These are phyloP conservation scores for Macrotyloma uniflorum DNA, from an alignment of 306 rosid genomes.

Conservation along the genomic window DNA sequence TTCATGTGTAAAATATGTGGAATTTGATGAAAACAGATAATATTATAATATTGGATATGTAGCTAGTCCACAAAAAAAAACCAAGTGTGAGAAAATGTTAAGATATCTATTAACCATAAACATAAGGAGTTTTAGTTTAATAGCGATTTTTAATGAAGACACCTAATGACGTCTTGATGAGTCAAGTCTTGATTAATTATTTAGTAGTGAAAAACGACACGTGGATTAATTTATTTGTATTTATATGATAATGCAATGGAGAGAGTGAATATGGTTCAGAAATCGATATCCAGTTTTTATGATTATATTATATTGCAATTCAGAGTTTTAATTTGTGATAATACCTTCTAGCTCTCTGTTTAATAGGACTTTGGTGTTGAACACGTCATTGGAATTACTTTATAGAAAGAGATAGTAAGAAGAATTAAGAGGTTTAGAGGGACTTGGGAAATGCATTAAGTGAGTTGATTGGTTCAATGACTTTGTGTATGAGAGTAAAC, in stretches of 20 bases:
- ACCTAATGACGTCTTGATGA: constrained; percentile 29
- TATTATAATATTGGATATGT: not conserved
- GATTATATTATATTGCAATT: constrained; percentile 31
- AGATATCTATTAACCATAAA: not conserved
- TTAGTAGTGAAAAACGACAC: constrained; percentile 18
- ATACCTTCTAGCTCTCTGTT: constrained; percentile 19
- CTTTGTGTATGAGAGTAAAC: constrained; percentile 28
- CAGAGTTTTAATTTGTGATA: constrained; percentile 16
- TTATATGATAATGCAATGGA: not conserved
- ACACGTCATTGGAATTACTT: constrained; percentile 16
- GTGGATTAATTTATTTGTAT: not conserved
- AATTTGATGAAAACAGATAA: not conserved
- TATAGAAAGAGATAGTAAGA: constrained; percentile 40
- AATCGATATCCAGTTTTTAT: constrained; percentile 25
- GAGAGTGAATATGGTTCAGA: not conserved
- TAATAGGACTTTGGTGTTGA: not conserved
- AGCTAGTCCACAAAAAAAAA: not conserved
- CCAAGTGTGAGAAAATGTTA: constrained; percentile 23
- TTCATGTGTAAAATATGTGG: constrained; percentile 1
- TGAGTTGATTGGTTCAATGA: constrained; percentile 35
- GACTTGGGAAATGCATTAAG: constrained; percentile 25
- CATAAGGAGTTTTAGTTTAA: not conserved
- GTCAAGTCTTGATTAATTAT: constrained; percentile 7
- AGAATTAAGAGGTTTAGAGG: constrained; percentile 10
- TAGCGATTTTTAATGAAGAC: not conserved